These are phyloP conservation scores for Noccaea caerulescens DNA, from an alignment of 345 rosid genomes.

Conservation along the genomic window DNA sequence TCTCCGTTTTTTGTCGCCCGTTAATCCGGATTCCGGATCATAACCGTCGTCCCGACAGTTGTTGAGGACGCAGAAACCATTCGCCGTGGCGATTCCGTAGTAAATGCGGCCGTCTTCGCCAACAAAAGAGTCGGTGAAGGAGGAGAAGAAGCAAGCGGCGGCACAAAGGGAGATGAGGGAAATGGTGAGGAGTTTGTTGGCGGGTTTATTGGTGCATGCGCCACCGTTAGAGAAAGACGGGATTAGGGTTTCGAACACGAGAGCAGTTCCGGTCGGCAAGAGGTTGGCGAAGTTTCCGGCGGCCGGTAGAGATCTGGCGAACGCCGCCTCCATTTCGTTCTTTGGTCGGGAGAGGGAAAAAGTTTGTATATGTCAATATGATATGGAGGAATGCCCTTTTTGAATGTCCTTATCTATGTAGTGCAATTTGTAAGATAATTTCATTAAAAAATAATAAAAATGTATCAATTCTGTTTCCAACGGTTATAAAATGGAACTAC, in stretches of 20 bases:
- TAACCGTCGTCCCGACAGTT: not conserved
- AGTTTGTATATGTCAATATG: not conserved
- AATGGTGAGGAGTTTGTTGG: slow-evolving; percentile 48
- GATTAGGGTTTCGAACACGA: slow-evolving; percentile 48
- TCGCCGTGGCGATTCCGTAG: slow-evolving; percentile 52
- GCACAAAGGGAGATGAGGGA: slow-evolving; percentile 41
- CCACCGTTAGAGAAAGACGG: slow-evolving; percentile 62
- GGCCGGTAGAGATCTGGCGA: slow-evolving; percentile 33
- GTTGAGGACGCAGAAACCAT: slow-evolving; percentile 48
- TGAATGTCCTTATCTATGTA: slow-evolving; percentile 5
- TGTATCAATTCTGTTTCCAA: too few species aligned
- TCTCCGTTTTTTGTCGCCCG: not conserved
- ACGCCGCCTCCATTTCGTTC: slow-evolving; percentile 6
- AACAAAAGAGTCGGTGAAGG: slow-evolving; percentile 58
- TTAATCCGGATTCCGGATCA: slow-evolving; percentile 8
- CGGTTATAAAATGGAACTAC: too few species aligned
- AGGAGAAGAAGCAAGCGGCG: slow-evolving; percentile 49
- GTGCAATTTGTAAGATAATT: not conserved
- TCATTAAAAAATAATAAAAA: too few species aligned
- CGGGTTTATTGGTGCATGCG: slow-evolving; percentile 25
- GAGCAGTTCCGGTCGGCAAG: slow-evolving; percentile 62
- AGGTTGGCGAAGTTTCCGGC: slow-evolving; percentile 61
- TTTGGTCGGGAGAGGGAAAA: slow-evolving; percentile 18
- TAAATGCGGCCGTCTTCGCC: slow-evolving; percentile 46
- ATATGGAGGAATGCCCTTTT: slow-evolving; percentile 11